phyloP scores from a whole-genome alignment of 495 filamentous ascomycete genomes.

The Penicillium coffeae region DNA sequence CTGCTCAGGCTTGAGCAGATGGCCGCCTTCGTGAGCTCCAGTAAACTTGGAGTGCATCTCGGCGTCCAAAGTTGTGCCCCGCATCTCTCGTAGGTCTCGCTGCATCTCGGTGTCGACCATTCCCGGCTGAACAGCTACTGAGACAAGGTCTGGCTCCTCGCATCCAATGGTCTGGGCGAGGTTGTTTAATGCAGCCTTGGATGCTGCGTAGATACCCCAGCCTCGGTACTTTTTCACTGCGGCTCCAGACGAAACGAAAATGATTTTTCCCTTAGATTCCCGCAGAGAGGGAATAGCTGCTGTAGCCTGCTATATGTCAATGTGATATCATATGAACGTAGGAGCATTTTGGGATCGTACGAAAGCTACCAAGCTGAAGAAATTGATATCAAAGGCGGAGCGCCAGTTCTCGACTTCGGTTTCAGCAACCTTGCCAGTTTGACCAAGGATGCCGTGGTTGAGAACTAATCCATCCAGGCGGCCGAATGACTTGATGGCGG shows the following conservation, averaged over 20 bases:
- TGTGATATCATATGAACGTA: background rate
- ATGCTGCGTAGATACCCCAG: constrained; percentile 79
- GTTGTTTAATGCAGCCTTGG: constrained; percentile 88
- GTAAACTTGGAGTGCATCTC: constrained; percentile 67
- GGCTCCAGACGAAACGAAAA: constrained; percentile 77
- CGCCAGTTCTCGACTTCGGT: constrained; percentile 68
- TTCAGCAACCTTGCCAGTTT: constrained; percentile 68
- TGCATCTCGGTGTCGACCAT: constrained; percentile 96
- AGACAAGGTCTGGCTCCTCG: constrained; percentile 76
- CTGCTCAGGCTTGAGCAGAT: constrained; percentile 75
- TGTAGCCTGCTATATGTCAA: constrained; percentile 53
- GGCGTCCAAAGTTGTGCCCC: constrained; percentile 58
- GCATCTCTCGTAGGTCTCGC: constrained; percentile 68
- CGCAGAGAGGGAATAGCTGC: constrained; percentile 71
- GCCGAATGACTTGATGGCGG: constrained; percentile 63
- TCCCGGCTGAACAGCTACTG: constrained; percentile 72
- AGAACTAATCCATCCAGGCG: constrained; percentile 76
- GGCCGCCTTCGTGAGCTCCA: constrained; percentile 59
- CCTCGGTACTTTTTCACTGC: constrained; percentile 61
- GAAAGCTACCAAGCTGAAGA: constrained; percentile 74
- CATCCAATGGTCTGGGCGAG: constrained; percentile 65
- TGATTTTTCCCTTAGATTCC: constrained; percentile 60
- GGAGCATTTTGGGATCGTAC: constrained; percentile 42
- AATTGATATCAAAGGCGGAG: constrained; percentile 72
- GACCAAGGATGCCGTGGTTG: constrained; percentile 80